Evolutionary conservation across 352 stramenopile genomes (phyloP).

Genomic region (Elongisporangium senticosum): DNA sequence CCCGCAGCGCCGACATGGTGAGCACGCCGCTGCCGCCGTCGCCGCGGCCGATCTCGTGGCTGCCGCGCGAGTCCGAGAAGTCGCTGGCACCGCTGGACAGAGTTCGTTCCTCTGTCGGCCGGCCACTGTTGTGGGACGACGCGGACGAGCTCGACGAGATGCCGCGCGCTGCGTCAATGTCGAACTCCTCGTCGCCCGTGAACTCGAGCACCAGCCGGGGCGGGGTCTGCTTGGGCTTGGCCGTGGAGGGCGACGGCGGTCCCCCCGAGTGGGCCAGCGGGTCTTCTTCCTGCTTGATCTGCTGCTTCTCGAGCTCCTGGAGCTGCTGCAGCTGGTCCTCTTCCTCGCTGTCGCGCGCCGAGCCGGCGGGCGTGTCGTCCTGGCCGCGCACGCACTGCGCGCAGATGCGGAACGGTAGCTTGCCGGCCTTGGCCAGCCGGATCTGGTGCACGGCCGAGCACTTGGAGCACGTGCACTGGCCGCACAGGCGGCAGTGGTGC

Average conservation of each 20-base stretch:
- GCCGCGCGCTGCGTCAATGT: not conserved
- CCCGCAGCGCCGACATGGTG: not conserved
- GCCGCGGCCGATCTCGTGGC: not conserved
- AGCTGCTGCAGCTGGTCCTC: slow-evolving; percentile 13
- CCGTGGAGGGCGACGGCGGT: not conserved
- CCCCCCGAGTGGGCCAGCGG: not conserved
- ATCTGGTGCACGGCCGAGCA: slow-evolving; percentile 63
- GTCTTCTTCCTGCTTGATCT: not conserved
- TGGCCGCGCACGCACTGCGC: slow-evolving; percentile 33
- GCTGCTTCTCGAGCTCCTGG: slow-evolving; percentile 31
- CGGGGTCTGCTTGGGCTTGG: not conserved
- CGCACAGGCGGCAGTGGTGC: slow-evolving; percentile 73
- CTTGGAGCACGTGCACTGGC: slow-evolving; percentile 65
- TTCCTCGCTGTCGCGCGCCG: slow-evolving; percentile 7
- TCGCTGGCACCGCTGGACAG: slow-evolving; percentile 17
- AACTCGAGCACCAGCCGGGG: not conserved
- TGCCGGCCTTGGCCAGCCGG: slow-evolving; percentile 45
- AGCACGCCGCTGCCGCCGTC: not conserved
- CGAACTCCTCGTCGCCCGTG: not conserved
- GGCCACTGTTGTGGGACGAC: not conserved
- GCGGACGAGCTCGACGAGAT: not conserved
- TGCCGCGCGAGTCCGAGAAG: slow-evolving; percentile 25
- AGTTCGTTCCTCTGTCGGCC: slow-evolving; percentile 1
- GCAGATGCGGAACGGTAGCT: slow-evolving; percentile 57
- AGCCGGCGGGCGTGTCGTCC: slow-evolving; percentile 9